Conservation (phyloP, 805 yeast species). For the Kodamaea fukazawae region DNA sequence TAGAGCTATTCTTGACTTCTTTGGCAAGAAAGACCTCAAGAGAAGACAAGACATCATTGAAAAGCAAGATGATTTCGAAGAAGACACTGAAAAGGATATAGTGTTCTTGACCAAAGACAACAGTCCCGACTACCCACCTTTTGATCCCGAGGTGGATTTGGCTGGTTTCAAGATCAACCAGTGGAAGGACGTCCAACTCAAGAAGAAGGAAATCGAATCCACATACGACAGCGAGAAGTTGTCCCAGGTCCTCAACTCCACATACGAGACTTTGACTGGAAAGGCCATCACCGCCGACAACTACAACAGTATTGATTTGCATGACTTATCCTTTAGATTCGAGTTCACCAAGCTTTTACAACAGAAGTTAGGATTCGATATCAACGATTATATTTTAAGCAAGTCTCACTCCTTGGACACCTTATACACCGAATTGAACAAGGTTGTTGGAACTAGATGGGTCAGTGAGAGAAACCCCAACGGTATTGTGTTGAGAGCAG, state of each 20-base stretch:
- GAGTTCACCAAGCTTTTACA: conserved; percentile 47
- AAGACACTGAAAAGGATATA: conserved; percentile 31
- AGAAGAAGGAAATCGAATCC: conserved; percentile 25
- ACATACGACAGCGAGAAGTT: conserved; percentile 26
- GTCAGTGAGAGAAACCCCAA: conserved; percentile 70
- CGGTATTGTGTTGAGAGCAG: conserved; percentile 59
- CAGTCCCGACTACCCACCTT: conserved; percentile 29
- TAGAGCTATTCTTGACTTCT: conserved; percentile 28
- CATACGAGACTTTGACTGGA: conserved; percentile 23
- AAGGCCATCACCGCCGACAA: conserved; percentile 13
- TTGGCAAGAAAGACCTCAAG: conserved; percentile 31
- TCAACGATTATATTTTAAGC: conserved; percentile 52
- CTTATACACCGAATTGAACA: conserved; percentile 37
- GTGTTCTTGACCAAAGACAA: conserved; percentile 35
- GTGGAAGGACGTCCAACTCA: conserved; percentile 33
- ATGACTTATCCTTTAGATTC: conserved; percentile 51
- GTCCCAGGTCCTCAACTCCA: conserved; percentile 21
- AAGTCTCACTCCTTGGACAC: conserved; percentile 36
- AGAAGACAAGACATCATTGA: conserved; percentile 34
- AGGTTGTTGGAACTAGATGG: conserved; percentile 41
- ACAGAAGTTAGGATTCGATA: conserved; percentile 45
- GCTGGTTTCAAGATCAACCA: conserved; percentile 33
- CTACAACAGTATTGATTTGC: conserved; percentile 21
- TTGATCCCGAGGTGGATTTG: conserved; percentile 28
- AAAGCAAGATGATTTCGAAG: conserved; percentile 38